A percentile compares a stretch with the other conserved stretches of the same genome.
Conservation (phyloP, 371 early-diverging fungal species). For the Sporodiniella umbellata region DNA sequence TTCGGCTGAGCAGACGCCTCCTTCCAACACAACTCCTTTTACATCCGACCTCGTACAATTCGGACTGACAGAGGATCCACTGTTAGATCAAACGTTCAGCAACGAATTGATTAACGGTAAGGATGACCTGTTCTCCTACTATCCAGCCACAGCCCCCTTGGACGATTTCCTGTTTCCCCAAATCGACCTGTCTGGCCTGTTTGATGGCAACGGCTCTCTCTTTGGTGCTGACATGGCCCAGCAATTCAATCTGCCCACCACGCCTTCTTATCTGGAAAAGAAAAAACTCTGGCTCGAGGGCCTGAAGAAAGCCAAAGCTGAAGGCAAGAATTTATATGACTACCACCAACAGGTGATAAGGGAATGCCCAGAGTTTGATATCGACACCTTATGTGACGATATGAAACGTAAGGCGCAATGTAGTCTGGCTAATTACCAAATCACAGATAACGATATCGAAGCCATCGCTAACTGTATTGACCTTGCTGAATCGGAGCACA, state of each 20-base stretch:
- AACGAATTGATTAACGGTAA: constrained; percentile 27
- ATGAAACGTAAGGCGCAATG: constrained; percentile 17
- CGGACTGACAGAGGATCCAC: constrained; percentile 4
- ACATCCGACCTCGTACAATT: constrained; percentile 15
- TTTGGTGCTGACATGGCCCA: constrained; percentile 14
- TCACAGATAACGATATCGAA: not conserved
- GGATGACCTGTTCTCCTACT: constrained; percentile 29
- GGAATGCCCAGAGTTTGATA: constrained; percentile 24
- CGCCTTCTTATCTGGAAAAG: constrained; percentile 1
- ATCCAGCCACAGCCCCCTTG: constrained; percentile 1
- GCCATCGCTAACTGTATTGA: not conserved
- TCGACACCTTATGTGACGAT: constrained; percentile 26
- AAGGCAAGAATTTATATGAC: constrained; percentile 21
- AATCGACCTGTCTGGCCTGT: constrained; percentile 22
- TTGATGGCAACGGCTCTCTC: constrained; percentile 29
- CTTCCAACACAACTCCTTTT: not conserved
- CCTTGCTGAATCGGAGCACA: not conserved
- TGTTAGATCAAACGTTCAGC: not conserved
- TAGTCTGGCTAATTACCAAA: not conserved
- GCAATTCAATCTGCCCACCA: constrained; percentile 14
- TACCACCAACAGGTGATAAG: constrained; percentile 16
- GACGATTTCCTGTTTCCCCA: constrained; percentile 23
- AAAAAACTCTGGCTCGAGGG: constrained; percentile 6
- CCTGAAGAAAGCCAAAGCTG: constrained; percentile 16
- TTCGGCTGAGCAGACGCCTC: constrained; percentile 1